Evolutionary conservation across 1,284 basidiomycete species (phyloP).

Genomic region (Pascua sp.): DNA sequence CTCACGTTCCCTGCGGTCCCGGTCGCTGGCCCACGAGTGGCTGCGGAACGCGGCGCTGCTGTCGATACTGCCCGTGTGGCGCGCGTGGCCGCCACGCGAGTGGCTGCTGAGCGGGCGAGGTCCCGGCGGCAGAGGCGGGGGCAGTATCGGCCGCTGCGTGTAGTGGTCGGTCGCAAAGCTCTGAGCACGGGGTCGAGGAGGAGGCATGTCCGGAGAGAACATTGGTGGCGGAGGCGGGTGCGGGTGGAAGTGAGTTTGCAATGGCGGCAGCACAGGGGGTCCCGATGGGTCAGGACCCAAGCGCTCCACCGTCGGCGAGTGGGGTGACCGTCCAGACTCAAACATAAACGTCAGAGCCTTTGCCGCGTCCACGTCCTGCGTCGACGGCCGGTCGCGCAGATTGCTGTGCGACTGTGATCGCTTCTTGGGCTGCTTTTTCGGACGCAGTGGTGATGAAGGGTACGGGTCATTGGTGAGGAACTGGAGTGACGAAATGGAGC

Average conservation of each 20-base stretch:
- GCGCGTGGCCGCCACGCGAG: constrained; percentile 9
- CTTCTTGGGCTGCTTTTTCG: constrained; percentile 28
- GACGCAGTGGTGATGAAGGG: constrained; percentile 16
- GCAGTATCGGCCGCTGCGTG: not conserved
- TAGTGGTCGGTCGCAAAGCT: constrained; percentile 9
- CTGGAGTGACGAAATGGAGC: constrained; percentile 9
- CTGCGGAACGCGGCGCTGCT: constrained; percentile 12
- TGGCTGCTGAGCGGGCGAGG: constrained; percentile 5
- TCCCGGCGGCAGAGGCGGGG: constrained; percentile 1
- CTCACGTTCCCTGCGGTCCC: constrained; percentile 6
- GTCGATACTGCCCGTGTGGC: constrained; percentile 17
- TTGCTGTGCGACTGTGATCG: constrained; percentile 41
- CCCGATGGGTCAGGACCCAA: not conserved
- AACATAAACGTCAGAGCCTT: constrained; percentile 44
- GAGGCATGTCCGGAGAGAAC: constrained; percentile 8
- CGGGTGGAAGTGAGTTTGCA: not conserved
- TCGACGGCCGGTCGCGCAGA: constrained; percentile 25
- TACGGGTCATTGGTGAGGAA: constrained; percentile 20
- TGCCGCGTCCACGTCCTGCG: constrained; percentile 46
- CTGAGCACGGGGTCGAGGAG: constrained; percentile 16
- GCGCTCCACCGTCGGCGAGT: not conserved
- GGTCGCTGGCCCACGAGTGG: constrained; percentile 16
- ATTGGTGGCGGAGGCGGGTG: constrained; percentile 10
- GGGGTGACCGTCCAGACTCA: constrained; percentile 21
- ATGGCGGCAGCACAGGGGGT: constrained; percentile 7